Evolutionary conservation across 2,329 filamentous ascomycete genomes (phyloP).

Genomic region (Ophiostoma ulmi): DNA sequence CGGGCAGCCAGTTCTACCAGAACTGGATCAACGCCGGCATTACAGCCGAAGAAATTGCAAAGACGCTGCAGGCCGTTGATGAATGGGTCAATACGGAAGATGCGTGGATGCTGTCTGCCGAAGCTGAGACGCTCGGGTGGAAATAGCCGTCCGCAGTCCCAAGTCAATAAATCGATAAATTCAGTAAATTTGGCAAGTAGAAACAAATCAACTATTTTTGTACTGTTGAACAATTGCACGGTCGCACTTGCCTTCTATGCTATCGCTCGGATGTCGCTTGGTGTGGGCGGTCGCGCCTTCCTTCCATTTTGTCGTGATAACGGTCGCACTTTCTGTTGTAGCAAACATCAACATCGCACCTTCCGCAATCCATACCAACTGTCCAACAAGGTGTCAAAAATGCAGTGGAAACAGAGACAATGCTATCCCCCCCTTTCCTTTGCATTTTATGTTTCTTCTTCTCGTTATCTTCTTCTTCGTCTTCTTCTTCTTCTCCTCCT

Average conservation of each 20-base stretch:
- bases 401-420: background rate
- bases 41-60: background rate
- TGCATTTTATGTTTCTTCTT: background rate
- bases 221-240: too few relatives aligned
- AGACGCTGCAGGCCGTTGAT: background rate
- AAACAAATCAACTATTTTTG: background rate
- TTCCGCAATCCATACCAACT: background rate
- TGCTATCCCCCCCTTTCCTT: background rate
- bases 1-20: background rate
- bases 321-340: background rate
- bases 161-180: background rate
- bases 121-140: background rate
- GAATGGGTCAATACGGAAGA: background rate
- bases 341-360: background rate
- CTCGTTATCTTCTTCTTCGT: background rate
- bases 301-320: background rate
- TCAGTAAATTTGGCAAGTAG: background rate
- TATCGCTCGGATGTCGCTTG: background rate
- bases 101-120: constrained; percentile 2
- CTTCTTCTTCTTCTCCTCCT: background rate
- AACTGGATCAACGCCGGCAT: background rate
- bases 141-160: background rate
- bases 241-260: background rate
- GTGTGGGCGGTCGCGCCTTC: background rate
- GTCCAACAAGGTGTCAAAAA: constrained; percentile 9